Evolutionary conservation across 2,329 filamentous ascomycete genomes (phyloP), one percentile per base, ranked within the genome.

Genomic region (Celoporthe dispersa): DNA sequence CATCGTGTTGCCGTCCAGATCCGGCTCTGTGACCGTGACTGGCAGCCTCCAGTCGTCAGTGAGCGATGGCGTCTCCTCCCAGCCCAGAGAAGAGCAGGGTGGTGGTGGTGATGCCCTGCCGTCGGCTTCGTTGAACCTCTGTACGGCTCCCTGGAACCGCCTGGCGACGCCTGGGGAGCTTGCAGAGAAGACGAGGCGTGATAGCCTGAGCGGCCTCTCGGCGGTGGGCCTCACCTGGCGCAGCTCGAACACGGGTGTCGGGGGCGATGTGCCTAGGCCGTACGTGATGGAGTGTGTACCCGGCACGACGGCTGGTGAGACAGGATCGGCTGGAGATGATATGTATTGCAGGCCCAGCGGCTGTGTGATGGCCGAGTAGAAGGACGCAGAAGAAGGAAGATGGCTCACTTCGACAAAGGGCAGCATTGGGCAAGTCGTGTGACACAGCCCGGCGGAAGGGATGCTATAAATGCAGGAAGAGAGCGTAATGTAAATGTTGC

Each of bases 1-100:
- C 77, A 97, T 90, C 75, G 87, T 92, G 81, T 97, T 97, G 65
- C 92, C 92, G 81, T 97, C 93, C 68, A 93, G 86, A 79, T 97
- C 94, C 71, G 89, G 86, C 37, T 62, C 68, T 31, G 44, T 31
- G 22, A 41, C 41, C 25, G 55, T 69, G 41, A 55, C 8, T 44
- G 62, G n/a, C 62, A 69, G 22, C 41, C 64, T 66, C 63, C 55
- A 60, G 25, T 66, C 33, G 22, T 63, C 68, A 2, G 35, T 28
- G 19, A 33, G 16, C 7, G 55, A 61, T 9, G 59, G 25, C 3
- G 55, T 62, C 16, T 69, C 67, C 16, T 69, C 67, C 55, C 68
- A n/a, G 74, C 66, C 60, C 68, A 70, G 67, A 73, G 73, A 67
- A 76, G 73, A 61, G 73, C 62, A 64, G 72, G 71, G 60, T 75